phyloP scores from a whole-genome alignment of 176 grass and related monocot genomes.

The Eragrostis curvula region DNA sequence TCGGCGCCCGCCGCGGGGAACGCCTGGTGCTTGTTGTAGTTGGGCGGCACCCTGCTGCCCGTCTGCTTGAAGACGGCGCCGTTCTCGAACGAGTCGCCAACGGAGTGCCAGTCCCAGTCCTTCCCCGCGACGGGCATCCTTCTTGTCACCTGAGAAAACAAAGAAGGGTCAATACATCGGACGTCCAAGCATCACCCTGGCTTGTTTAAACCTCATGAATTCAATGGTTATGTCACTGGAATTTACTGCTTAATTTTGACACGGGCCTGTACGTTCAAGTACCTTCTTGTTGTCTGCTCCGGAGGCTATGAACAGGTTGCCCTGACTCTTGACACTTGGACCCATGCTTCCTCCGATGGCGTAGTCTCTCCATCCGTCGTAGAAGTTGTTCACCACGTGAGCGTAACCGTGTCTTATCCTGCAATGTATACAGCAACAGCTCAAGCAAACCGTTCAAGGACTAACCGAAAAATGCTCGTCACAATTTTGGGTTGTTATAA shows the following conservation, averaged over 20 bases:
- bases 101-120: constrained; percentile 68
- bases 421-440: not conserved
- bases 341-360: constrained; percentile 86
- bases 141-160: constrained; percentile 60
- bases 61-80: constrained; percentile 72
- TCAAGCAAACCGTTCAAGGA: no score
- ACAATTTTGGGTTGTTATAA: not conserved
- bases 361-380: constrained; percentile 77
- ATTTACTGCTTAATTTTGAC: no score
- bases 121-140: constrained; percentile 32
- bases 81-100: constrained; percentile 68
- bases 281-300: constrained; percentile 49
- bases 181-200: not conserved
- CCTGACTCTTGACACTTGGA: constrained; percentile 74
- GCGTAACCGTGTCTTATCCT: constrained; percentile 84
- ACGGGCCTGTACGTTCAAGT: no score
- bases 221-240: no score
- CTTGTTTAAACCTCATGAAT: not conserved
- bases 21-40: constrained; percentile 63
- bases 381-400: constrained; percentile 82
- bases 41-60: constrained; percentile 52
- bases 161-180: not conserved
- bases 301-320: constrained; percentile 74
- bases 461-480: no score
- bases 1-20: constrained; percentile 45